Evolutionary conservation across 768 basidiomycete species (phyloP).

Genomic region (Mycena crocata): DNA sequence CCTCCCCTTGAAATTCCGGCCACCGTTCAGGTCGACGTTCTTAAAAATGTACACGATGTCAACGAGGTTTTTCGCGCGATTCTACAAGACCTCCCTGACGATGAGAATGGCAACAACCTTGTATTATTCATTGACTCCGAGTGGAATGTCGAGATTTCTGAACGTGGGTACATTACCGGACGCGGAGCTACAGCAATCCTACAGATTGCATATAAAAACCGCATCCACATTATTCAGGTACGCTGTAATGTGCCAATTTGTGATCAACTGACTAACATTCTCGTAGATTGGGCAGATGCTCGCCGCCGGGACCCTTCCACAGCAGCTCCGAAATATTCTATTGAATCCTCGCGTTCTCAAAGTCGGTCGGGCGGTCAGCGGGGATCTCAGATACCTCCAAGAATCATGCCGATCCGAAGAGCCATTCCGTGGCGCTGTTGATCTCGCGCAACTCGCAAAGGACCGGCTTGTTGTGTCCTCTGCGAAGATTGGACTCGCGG

Average conservation of each 20-base stretch:
- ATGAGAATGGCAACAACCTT: neutral
- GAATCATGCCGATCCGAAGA: neutral
- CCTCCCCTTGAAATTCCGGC: neutral
- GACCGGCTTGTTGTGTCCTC: constrained; percentile 32
- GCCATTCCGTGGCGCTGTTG: constrained; percentile 19
- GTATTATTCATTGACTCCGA: constrained; percentile 6
- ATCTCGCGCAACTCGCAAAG: constrained; percentile 32
- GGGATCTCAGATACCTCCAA: constrained; percentile 7
- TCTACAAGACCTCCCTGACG: neutral
- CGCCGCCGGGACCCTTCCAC: neutral
- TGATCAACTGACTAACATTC: neutral
- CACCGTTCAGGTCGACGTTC: neutral
- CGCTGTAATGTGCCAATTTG: neutral
- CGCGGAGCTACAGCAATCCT: neutral
- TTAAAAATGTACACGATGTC: neutral
- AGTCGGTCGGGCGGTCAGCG: constrained; percentile 1
- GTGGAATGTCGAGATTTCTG: constrained; percentile 9
- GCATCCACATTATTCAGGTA: neutral
- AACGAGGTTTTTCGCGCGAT: neutral
- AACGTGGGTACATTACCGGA: constrained; percentile 1
- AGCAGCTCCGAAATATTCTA: neutral
- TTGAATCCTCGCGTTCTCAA: neutral
- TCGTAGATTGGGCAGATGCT: neutral
- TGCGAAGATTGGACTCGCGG: constrained; percentile 40
- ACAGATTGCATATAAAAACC: neutral